Evolutionary conservation across 345 rosid species (phyloP).

Genomic region (Brassica juncea): DNA sequence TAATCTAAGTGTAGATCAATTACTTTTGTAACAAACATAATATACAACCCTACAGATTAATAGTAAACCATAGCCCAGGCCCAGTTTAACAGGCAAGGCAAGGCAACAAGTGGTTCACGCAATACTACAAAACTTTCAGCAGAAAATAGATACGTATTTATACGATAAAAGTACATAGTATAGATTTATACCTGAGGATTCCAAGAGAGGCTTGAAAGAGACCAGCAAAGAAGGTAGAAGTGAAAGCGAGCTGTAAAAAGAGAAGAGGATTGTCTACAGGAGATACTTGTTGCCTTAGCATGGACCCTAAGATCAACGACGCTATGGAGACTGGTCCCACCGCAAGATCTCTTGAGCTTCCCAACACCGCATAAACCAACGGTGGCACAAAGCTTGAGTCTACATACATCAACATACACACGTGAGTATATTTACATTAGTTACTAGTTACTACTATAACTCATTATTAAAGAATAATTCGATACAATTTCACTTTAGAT

Average conservation of each 20-base stretch:
- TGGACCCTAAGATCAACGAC: conserved; percentile 88
- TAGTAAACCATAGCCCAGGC: not conserved
- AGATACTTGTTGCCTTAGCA: conserved; percentile 85
- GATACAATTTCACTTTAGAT: not conserved
- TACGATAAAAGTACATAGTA: not conserved
- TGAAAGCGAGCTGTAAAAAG: conserved; percentile 85
- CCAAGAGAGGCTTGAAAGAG: conserved; percentile 93
- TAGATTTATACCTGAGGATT: conserved; percentile 59
- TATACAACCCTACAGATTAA: conserved; percentile 15
- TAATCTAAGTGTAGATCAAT: not conserved
- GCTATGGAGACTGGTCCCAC: conserved; percentile 97
- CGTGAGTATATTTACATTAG: not conserved
- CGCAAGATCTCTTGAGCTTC: conserved; percentile 94
- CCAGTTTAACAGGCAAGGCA: not conserved
- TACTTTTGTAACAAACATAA: not conserved
- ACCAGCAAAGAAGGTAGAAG: conserved; percentile 94
- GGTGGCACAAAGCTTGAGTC: conserved; percentile 99
- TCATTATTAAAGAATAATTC: not conserved
- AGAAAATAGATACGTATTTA: not conserved
- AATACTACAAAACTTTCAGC: not conserved
- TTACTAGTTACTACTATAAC: not conserved
- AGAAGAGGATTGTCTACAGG: conserved; percentile 59
- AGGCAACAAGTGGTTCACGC: not conserved
- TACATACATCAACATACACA: conserved; percentile 29
- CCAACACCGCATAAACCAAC: conserved; percentile 85